Conservation (phyloP, 371 early-diverging fungal genomes). For the Dinochytrium kinnereticum region DNA sequence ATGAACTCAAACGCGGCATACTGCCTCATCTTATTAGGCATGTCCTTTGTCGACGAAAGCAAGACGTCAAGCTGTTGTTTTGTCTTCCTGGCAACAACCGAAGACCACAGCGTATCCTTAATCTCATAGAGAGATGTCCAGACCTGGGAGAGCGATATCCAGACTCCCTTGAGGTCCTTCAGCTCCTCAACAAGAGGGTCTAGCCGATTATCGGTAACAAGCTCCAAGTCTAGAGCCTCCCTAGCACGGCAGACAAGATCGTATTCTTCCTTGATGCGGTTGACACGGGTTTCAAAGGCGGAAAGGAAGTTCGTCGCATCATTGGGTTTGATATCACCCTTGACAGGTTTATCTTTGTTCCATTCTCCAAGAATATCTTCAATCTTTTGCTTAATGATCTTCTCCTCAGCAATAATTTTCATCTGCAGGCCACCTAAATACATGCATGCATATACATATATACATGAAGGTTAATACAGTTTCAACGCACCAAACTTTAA, state of each 20-base stretch:
- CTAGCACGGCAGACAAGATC: slow-evolving; percentile 92
- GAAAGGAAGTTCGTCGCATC: slow-evolving; percentile 82
- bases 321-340: slow-evolving; percentile 91
- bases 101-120: slow-evolving; percentile 87
- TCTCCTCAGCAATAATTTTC: slow-evolving; percentile 78
- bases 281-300: slow-evolving; percentile 87
- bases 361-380: slow-evolving; percentile 87
- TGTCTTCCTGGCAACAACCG: slow-evolving; percentile 88
- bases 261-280: slow-evolving; percentile 83
- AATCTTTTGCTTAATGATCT: slow-evolving; percentile 83
- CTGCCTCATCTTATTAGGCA: slow-evolving; percentile 94
- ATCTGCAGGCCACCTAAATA: slow-evolving; percentile 77
- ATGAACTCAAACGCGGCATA: slow-evolving; percentile 97
- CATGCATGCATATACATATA: not conserved
- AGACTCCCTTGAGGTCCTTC: slow-evolving; percentile 91
- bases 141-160: slow-evolving; percentile 82
- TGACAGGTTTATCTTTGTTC: slow-evolving; percentile 93
- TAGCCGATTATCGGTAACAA: slow-evolving; percentile 70
- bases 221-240: slow-evolving; percentile 84
- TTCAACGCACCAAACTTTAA: not conserved
- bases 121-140: slow-evolving; percentile 87
- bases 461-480: too few species aligned
- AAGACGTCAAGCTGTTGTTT: slow-evolving; percentile 87
- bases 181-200: slow-evolving; percentile 93
- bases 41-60: slow-evolving; percentile 79